Base-by-base conservation (phyloP, 2,329 filamentous ascomycete genomes). In the Pseudocercospora cruenta region DNA sequence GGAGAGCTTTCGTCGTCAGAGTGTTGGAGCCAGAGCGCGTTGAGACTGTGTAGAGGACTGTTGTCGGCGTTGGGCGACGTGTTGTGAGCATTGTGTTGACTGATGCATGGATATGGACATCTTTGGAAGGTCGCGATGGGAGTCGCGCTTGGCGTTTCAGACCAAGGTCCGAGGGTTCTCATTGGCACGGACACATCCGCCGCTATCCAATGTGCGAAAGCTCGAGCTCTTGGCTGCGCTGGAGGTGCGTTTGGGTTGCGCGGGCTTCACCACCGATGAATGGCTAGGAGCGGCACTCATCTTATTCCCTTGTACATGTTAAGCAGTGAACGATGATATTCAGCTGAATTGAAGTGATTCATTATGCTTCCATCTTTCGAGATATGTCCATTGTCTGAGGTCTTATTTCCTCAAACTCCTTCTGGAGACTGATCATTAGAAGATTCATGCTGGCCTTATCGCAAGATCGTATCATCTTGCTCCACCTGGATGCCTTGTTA, bases 21-120 rank as follows among this genome's bases (percentile, higher is more conserved):
- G 82, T 85, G 9, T 77, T 78, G 39, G 79, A 80, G 12, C 78
- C 75, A 12, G 91, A 88, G 53, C 88, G 87, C 65, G 94, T 97
- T 39, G 94, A 95, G 63, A 97, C 92, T 31, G 91, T 96, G 84
- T 94, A 98, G 71, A 92, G 91, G 77, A 92, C 89, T n/a, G 95
- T 97, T 2, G 93, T 96, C 55, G 92, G 90, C 24, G 95, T 83
- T 12, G 82, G 82, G 6, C 76, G 69, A 28, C 71, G 75, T 24
- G 74, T 73, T 10, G 73, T 72, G 57, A 79, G 72, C 74, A 77
- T 78, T 28, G 19, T 68, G 61, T 43, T 36, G 9, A 22, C 43
- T 19, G 31, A 47, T 21, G 19, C 19, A n/a, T 55, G 51, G 43
- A n/a, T 12, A 39, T 51, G 26, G 6, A 22, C 53, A 26, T 39